Evolutionary conservation across 2,329 filamentous ascomycete species (phyloP), one percentile per base, ranked within the genome.

Genomic region (Eutypa lata): DNA sequence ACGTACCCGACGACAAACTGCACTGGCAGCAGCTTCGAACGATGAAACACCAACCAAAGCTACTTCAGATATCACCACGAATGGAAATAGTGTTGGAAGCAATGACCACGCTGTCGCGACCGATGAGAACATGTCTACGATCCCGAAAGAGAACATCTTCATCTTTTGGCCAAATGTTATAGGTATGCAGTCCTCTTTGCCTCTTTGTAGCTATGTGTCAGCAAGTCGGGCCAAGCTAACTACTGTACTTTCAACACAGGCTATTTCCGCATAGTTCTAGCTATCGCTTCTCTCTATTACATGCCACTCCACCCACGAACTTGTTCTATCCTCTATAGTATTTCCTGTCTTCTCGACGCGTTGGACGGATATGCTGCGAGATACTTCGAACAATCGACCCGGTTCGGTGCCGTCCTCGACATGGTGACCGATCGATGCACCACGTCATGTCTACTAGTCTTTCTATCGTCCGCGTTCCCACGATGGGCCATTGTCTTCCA

Each of bases 371-470:
- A 92, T 64, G 92, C 92, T n/a, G 94, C 94, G 53, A 87, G 90
- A 47, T 78, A 83, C 87, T 93, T 83, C 70, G 84, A 96, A 65
- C 94, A 99, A 73, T 93, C 90, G 37, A 97, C 94, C 51, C 89
- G 89, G 59, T 99, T 99, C 71, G 94, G 94, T 58, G 94, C 93
- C 31, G 93, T 99, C 33, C 81, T 99, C 58, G 94, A 99, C 76
- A 99, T 99, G 94, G 93, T 99, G 56, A 99, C 94, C 18, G 94
- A 99, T 73, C 88, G 94, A 55, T 97, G 94, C 79, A 97, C 93
- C 28, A 99, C 94, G 3, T 87, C 93, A 2, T 99, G 94, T 72
- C 76, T 99, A 63, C 83, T 99, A 47, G 92, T 97, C 48, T 99
- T 97, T 77, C 76, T 99, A 57, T 91, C 90, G 40, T 95, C 91